Evolutionary conservation across 352 stramenopile species (phyloP).

Genomic region (Pythium aristosporum): DNA sequence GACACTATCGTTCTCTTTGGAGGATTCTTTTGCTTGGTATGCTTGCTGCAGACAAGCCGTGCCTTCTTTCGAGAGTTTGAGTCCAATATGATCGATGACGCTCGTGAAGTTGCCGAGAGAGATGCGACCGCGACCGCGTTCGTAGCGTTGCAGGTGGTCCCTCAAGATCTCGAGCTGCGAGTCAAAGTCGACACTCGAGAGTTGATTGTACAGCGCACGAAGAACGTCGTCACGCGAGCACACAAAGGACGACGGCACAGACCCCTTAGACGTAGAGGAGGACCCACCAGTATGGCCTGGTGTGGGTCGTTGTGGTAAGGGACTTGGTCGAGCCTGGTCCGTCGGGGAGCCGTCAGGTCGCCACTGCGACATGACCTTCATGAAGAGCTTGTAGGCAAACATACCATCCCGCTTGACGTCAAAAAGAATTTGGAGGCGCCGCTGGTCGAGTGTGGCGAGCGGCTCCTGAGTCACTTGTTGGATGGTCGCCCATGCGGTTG

Average conservation of each 20-base stretch:
- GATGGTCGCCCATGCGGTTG: conserved; percentile 35
- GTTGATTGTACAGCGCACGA: conserved; percentile 54
- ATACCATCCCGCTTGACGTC: conserved; percentile 55
- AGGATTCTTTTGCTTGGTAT: conserved; percentile 19
- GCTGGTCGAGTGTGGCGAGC: conserved; percentile 34
- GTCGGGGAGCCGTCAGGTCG: neutral
- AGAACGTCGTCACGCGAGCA: conserved; percentile 36
- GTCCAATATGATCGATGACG: conserved; percentile 52
- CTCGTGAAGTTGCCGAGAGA: conserved; percentile 36
- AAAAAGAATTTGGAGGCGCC: conserved; percentile 62
- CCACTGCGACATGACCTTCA: conserved; percentile 74
- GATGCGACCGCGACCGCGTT: conserved; percentile 33
- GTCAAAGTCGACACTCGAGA: conserved; percentile 68
- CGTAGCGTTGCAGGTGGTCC: conserved; percentile 49
- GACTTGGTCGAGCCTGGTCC: neutral
- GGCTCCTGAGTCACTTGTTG: conserved; percentile 31
- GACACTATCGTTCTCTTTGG: neutral
- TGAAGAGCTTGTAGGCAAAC: conserved; percentile 72
- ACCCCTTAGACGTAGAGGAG: too few relatives aligned
- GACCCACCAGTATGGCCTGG: too few relatives aligned
- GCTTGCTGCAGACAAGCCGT: conserved; percentile 36
- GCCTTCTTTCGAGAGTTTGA: conserved; percentile 46
- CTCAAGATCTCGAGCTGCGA: conserved; percentile 63
- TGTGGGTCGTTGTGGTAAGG: neutral
- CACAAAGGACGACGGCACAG: neutral